phyloP scores from a whole-genome alignment of 1,139 yeast species.

The Yamadazyma dendronema region DNA sequence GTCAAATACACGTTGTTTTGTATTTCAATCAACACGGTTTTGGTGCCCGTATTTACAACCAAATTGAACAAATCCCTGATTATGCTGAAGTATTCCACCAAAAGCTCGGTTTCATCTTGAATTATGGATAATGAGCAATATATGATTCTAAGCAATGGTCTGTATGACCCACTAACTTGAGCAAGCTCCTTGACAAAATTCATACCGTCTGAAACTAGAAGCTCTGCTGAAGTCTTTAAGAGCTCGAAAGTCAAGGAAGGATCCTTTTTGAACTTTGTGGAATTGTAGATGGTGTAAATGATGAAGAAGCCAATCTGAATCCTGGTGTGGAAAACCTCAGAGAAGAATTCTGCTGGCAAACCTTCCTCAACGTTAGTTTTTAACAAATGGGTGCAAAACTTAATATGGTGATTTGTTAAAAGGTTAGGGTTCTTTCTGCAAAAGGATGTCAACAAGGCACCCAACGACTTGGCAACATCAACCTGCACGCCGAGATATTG shows the following conservation, averaged over 20 bases:
- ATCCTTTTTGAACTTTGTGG: constrained; percentile 23
- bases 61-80: constrained; percentile 56
- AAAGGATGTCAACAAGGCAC: constrained; percentile 70
- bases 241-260: constrained; percentile 34
- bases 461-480: constrained; percentile 70
- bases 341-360: constrained; percentile 45
- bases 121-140: constrained; percentile 48
- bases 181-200: constrained; percentile 43
- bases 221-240: constrained; percentile 38
- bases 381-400: constrained; percentile 49
- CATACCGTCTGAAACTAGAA: constrained; percentile 47
- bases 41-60: constrained; percentile 60
- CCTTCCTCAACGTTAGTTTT: constrained; percentile 55
- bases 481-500: constrained; percentile 70
- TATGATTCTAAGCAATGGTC: constrained; percentile 60
- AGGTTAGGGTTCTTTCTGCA: constrained; percentile 40
- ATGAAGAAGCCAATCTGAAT: constrained; percentile 70
- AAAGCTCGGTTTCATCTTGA: constrained; percentile 36
- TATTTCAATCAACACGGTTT: constrained; percentile 52
- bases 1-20: constrained; percentile 52
- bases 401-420: constrained; percentile 35
- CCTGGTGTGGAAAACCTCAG: constrained; percentile 57
- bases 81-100: constrained; percentile 50
- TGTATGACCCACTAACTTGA: constrained; percentile 42
- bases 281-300: constrained; percentile 48